phyloP scores from a whole-genome alignment of 139 green algal genomes.

The Pleodorina starrii region DNA sequence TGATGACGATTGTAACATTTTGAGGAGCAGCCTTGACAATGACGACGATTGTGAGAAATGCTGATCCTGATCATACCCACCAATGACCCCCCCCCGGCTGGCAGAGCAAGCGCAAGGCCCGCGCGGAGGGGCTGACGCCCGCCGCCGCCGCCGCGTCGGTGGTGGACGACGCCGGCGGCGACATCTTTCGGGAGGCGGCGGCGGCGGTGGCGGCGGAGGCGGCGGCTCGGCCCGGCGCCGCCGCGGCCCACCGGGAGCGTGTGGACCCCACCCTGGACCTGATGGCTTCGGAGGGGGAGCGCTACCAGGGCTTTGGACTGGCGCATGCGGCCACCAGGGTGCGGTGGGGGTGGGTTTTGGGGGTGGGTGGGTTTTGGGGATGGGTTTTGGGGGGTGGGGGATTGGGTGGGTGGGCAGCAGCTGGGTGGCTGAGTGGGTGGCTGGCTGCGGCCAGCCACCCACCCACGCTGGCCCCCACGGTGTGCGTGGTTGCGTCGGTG shows the following conservation, averaged over 20 bases:
- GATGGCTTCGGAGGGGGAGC: constrained; percentile 3
- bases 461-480: neutral
- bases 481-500: neutral
- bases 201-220: constrained; percentile 23
- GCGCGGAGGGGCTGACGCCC: constrained; percentile 5
- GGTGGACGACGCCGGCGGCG: constrained; percentile 38
- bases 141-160: neutral
- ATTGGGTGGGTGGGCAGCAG: neutral
- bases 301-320: constrained; percentile 15
- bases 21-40: too few species aligned
- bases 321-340: constrained; percentile 31
- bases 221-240: neutral
- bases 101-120: constrained; percentile 41
- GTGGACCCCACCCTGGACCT: constrained; percentile 45
- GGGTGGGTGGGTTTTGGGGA: too few species aligned
- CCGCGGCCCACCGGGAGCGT: neutral
- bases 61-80: too few species aligned
- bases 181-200: constrained; percentile 41
- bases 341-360: neutral
- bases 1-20: too few species aligned
- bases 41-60: too few species aligned
- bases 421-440: neutral
- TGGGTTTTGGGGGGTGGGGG: neutral
- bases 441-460: neutral
- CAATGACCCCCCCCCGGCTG: too few species aligned